phyloP scores from a whole-genome alignment of 192 early-diverging fungal genomes.

The Entomortierella parvispora region DNA sequence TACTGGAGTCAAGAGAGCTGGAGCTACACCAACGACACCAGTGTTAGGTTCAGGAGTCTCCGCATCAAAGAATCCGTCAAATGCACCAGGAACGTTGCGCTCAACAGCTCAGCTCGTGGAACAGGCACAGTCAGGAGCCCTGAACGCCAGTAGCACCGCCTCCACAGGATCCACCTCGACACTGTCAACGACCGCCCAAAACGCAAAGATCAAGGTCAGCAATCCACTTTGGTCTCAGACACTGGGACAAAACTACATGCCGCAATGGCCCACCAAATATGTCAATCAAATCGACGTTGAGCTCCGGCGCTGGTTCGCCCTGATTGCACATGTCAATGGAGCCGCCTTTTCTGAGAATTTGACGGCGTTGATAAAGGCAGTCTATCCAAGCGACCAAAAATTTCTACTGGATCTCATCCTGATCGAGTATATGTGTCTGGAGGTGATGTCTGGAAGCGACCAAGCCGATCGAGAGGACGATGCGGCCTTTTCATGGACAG shows the following conservation, averaged over 20 bases:
- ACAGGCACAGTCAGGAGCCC: conserved; percentile 17
- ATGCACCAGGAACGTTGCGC: not conserved
- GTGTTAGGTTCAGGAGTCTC: not conserved
- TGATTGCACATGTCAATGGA: conserved; percentile 28
- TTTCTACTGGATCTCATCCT: conserved; percentile 42
- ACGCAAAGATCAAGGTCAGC: conserved; percentile 20
- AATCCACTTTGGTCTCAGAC: conserved; percentile 47
- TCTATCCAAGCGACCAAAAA: conserved; percentile 49
- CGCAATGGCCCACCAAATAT: conserved; percentile 27
- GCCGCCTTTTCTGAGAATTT: conserved; percentile 31
- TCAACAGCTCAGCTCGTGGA: conserved; percentile 18
- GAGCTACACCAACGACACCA: not conserved
- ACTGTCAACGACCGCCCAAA: not conserved
- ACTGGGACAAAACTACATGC: conserved; percentile 24
- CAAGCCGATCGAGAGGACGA: conserved; percentile 1
- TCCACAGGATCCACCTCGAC: not conserved
- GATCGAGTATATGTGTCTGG: conserved; percentile 43
- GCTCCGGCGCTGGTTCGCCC: conserved; percentile 32
- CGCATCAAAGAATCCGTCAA: not conserved
- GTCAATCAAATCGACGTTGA: conserved; percentile 12
- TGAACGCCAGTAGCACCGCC: not conserved
- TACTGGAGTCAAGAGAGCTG: conserved; percentile 13
- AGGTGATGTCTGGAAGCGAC: not conserved
- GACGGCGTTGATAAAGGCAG: conserved; percentile 27
- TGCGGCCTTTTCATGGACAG: not conserved